These are phyloP conservation scores for Debaryomyces coudertii DNA, from an alignment of 1,139 yeast species.

Conservation along the genomic window DNA sequence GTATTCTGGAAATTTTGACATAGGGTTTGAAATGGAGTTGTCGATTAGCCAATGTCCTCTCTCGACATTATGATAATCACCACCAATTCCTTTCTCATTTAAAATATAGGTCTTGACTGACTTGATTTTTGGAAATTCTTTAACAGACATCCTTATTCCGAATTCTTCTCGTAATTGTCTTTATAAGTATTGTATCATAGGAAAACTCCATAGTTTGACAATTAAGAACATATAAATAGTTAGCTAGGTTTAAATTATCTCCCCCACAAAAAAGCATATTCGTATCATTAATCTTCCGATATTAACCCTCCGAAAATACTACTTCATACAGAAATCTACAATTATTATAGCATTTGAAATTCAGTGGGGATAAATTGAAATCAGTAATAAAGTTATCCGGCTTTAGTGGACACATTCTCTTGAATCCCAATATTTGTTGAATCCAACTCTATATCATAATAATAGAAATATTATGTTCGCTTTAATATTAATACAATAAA, in stretches of 20 bases:
- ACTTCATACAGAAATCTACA: not conserved
- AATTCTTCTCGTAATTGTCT: conserved; percentile 4
- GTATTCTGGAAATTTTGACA: conserved; percentile 50
- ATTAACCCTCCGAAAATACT: not conserved
- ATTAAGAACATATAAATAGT: not conserved
- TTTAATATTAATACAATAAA: no score
- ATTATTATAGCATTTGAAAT: no score
- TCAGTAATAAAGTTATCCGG: no score
- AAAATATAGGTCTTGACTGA: conserved; percentile 44
- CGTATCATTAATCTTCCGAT: conserved; percentile 1
- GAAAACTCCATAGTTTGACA: not conserved
- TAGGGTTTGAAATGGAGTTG: conserved; percentile 48
- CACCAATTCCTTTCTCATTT: conserved; percentile 49
- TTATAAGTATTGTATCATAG: not conserved
- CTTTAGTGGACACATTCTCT: no score
- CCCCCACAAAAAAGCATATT: not conserved
- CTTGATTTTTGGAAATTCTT: conserved; percentile 44
- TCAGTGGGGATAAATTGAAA: no score
- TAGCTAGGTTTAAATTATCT: not conserved
- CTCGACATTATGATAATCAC: conserved; percentile 52
- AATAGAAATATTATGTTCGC: no score
- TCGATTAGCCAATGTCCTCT: conserved; percentile 53
- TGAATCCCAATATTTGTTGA: no score
- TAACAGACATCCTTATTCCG: conserved; percentile 8
- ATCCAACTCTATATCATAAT: no score